Evolutionary conservation across 768 basidiomycete genomes (phyloP), one percentile per base, ranked within the genome.

Genomic region (Trametes meyenii): DNA sequence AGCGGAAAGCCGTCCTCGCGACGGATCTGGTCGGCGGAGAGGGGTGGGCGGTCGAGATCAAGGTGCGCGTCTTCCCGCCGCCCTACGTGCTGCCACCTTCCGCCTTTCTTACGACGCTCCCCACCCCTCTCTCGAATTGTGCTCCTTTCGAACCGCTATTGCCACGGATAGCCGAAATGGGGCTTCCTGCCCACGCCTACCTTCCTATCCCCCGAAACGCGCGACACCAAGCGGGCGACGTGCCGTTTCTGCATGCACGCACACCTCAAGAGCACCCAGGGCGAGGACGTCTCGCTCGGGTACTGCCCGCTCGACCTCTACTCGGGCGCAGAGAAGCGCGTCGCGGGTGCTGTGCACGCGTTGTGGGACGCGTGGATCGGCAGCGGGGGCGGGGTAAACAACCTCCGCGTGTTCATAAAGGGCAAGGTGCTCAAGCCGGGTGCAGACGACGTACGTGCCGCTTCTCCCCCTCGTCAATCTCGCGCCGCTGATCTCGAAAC

Each of bases 301-400:
- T 99, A 93, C 73, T 96, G 94, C 72, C 96, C 96, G 3, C 77
- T 99, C 58, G 96, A 99, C 74, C 78, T 99, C 21, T 98, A 86
- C 73, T 96, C 95, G 16, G 78, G 79, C 2, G 82, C 92, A 23
- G 74, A 80, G 50, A 54, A 38, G n/a, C 84, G 95, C 10, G 72
- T 92, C 33, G 70, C 63, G n/a, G 78, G 75, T 13, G 94, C 94
- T 2, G 70, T 98, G n/a, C 71, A 76, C 50, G 76, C 74, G 35
- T 80, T 98, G 29, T 94, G 90, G 89, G 75, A 83, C 39, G 78
- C 79, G 1, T 98, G 96, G 96, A 62, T 76, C 33, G 72, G 72
- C 16, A 88, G 83, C 57, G 73, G 84, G 21, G 92, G 90, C 17
- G 71, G 79, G 23, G 74, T 84, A 39, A 98, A 97, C 74, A 98